Evolutionary conservation across 805 yeast genomes (phyloP), one percentile per base, ranked within the genome.

Genomic region (Yamadazyma akitaensis): DNA sequence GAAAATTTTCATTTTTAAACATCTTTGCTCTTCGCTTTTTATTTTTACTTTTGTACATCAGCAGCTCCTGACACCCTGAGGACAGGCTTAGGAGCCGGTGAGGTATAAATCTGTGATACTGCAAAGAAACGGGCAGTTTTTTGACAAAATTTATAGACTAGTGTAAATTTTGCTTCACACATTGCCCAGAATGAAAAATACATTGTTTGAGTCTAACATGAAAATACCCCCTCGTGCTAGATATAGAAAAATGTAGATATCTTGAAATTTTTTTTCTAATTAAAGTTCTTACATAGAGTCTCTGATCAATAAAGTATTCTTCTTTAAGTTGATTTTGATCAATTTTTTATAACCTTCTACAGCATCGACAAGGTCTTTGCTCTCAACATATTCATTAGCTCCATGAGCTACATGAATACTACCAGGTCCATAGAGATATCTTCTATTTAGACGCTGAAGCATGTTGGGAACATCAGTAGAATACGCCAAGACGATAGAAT

Each of bases 381-480:
- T 64, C 2, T 72, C 68, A 14, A 82, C 76, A 48, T 62, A 75
- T 62, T 82, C 88, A 45, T 77, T 60, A 46, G 73, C 81, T 7
- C 80, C 73, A 54, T 82, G 87, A 0, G 87, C 87, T 33, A 77
- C 81, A 30, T 65, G 68, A 41, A 82, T 81, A 2, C 81, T 64
- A 2, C 89, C 89, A 2, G 88, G 87, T 0, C 88, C 89, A 53
- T 81, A 83, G 8, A 83, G 62, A 54, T 79, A 82, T 54, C 79
- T 67, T 46, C 66, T 51, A 21, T 55, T 43, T 35, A 65, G 49
- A 5, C 55, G 50, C n/a, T 43, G 46, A 3, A 37, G 39, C 38
- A 68, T 56, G 44, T 62, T 54, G 2, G 71, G 71, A 16, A 66
- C 56, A 44, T 66, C 70, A 1, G 85, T 80, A 19, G 73, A 70